Evolutionary conservation across 2,329 filamentous ascomycete genomes (phyloP), one percentile per base, ranked within the genome.

Genomic region (Colletotrichum tabaci): DNA sequence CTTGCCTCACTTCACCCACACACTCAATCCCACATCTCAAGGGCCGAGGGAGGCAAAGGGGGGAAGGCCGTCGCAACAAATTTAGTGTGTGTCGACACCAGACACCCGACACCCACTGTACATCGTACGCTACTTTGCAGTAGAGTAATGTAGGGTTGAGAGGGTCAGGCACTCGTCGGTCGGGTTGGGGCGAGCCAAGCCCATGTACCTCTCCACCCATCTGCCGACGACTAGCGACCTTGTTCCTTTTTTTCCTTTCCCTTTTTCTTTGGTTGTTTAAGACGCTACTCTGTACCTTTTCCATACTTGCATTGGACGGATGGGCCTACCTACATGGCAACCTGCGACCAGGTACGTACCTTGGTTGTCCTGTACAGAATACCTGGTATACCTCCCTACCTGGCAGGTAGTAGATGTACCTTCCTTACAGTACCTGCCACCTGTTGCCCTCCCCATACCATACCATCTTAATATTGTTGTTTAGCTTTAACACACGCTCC

Each of bases 401-500:
- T 38, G 35, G 8, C 35, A 38, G 35, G 8, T 38, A 38, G 35
- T 60, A 35, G 5, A 40, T 50, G 35, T 44, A 50, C 60, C 12
- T 62, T 21, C 47, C 60, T 13, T 38, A 40, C 60, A 47, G 38
- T 55, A 35, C 49, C 46, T 68, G 57, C 65, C 67, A 38, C 35
- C 35, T 38, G 8, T 50, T 64, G 58, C 65, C 68, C 53, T 68
- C 65, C 35, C 61, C 58, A 62, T 72, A 64, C 61, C 61, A 53
- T 55, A 63, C 49, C 65, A 53, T 61, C 58, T 69, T 61, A 70
- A 64, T 63, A 68, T 72, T 72, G 64, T 69, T 72, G 69, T 72
- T 71, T 69, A 66, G 69, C 69, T 72, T 72, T 64, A 72, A 72
- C 69, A 72, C 69, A 58, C 63, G 60, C 69, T 72, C 69, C 69